Base-by-base conservation (phyloP, 352 stramenopile species). In the Globisporangium takayamanum region DNA sequence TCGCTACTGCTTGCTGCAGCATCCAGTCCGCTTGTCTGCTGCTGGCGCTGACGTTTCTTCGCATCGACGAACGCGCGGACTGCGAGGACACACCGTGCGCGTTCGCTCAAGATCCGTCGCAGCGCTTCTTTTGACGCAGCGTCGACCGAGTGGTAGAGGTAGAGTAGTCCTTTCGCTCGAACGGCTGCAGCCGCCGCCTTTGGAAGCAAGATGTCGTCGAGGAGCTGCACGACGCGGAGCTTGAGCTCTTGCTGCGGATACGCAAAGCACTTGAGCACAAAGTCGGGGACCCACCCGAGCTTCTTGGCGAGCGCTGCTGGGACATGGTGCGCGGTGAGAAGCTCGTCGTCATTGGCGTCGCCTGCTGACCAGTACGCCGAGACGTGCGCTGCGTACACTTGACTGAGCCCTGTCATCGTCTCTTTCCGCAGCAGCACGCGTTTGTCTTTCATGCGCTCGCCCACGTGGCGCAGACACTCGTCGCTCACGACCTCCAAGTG, bases 361-460 rank as follows among this genome's bases (percentile, higher is more conserved):
- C 36, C 49, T 73, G 2, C 7, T 7, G 53, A 18, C 81, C 80
- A 90, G 22, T 72, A 74, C 0, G 69, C 59, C 10, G 86, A 87
- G 45, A 95, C 63, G 56, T 95, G 84, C 5, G 74, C 64, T 16
- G 68, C 78, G 45, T 88, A 95, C 14, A 94, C 80, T 66, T 94
- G 86, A 26, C 82, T 89, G 16, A 95, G 68, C 0, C 86, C 86
- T 14, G 86, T 95, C 86, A 95, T 95, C 11, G 86, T 89, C 63
- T 95, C 86, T 55, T 94, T 95, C 16, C 86, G 69, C 26, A 94
- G 44, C 0, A 74, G 54, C 1, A 92, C 76, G 50, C 82, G 90
- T 56, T 95, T 95, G 64, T 95, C 86, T 57, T 94, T 94, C 83
- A 95, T 91, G 11, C 86, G 82, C 55, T 95, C 86, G 18, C 84